Base-by-base conservation (phyloP, 345 rosid species). In the Linum lewisii region DNA sequence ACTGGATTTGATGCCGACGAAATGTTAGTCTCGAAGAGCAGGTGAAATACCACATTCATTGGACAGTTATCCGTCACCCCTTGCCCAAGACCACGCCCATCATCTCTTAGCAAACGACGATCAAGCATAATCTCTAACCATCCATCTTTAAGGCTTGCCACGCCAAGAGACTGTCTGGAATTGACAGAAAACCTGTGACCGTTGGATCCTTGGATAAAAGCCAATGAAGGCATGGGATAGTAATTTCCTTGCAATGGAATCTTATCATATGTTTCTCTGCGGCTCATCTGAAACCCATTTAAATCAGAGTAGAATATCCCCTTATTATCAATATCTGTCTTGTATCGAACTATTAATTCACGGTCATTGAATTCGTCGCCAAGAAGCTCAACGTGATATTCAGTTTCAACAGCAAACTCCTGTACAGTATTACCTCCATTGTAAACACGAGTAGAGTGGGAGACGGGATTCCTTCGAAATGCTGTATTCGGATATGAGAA, bases 21-120 rank as follows among this genome's bases (percentile, higher is more conserved):
- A 51, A 84, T 71, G 76, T 79, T 90, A 59, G 81, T 75, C 62
- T 93, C 97, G 0, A 75, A 57, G 69, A 84, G 76, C 64, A 93
- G 66, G 71, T 93, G 95, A 63, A 90, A 90, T 45, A 85, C 74
- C 45, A 84, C 83, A 36, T 81, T 87, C 82, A 79, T 76, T 24
- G 83, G 83, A 2, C 84, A 95, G 64, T 93, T 93, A 65, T 90
- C 99, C 82, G 78, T 74, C 71, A 93, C 92, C 21, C 99, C 99
- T 79, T 87, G 97, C 51, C 99, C 97, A 10, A 93, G 92, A 63
- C 99, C 99, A 74, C 99, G 99, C 1, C 97, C 97, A 54, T 93
- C 99, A 66, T 93, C 99, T 44, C 70, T 80, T 2, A 64, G 66
- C 66, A 93, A 74, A 37, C 99, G 84, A 6, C 99, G 90, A 63